A percentile compares a stretch with the other conserved stretches of the same genome.
phyloP scores from a whole-genome alignment of 345 rosid genomes.

The Citrus inodora region DNA sequence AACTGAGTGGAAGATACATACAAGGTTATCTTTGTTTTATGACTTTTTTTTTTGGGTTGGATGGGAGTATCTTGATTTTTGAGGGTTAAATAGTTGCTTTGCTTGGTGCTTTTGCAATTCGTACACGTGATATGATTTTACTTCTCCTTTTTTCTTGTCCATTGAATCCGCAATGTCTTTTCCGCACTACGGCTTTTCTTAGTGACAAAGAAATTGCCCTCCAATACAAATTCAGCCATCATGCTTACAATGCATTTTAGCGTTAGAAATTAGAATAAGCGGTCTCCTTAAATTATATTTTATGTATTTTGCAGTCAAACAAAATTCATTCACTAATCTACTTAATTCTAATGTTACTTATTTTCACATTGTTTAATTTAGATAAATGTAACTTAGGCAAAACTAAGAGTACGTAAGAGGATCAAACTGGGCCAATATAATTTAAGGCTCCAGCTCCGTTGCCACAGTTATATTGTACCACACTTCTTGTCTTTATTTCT shows the following conservation, averaged over 20 bases:
- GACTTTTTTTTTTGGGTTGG: not conserved
- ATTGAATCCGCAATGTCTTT: not conserved
- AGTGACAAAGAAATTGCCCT: constrained; percentile 7
- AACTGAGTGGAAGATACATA: not conserved
- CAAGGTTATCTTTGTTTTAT: not conserved
- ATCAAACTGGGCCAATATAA: not conserved
- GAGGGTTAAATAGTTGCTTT: not conserved
- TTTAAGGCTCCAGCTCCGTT: no score
- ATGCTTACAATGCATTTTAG: not conserved
- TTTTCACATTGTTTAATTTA: no score
- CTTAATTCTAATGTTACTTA: no score
- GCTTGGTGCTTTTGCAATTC: not conserved
- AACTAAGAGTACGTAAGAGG: not conserved
- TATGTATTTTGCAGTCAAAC: no score
- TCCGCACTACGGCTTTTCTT: constrained; percentile 7
- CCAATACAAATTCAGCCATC: not conserved
- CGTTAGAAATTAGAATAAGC: not conserved
- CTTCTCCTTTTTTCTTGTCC: not conserved
- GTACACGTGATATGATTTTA: constrained; percentile 5
- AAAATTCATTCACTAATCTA: no score
- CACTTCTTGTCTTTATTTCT: no score
- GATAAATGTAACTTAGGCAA: no score
- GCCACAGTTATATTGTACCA: no score
- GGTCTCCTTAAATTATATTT: not conserved
- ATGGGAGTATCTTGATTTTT: not conserved